These are phyloP conservation scores for Stemphylium lycopersici DNA, from an alignment of 2,329 filamentous ascomycete species.

Conservation along the genomic window DNA sequence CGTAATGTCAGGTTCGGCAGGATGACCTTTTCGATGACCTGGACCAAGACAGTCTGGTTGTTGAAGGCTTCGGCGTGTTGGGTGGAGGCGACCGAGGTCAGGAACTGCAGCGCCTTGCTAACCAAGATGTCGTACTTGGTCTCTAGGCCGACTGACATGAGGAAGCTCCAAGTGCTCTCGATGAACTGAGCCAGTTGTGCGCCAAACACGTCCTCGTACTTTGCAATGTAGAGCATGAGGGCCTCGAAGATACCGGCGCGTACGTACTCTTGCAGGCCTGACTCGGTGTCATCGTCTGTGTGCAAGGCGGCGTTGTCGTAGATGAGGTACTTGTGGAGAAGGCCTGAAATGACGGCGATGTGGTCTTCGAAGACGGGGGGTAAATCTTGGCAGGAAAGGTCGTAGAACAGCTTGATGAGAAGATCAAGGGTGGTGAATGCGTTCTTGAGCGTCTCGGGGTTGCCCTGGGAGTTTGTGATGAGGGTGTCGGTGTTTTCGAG, in stretches of 20 bases:
- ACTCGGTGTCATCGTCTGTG: slow-evolving; percentile 88
- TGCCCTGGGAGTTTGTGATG: slow-evolving; percentile 75
- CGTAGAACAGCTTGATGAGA: slow-evolving; percentile 90
- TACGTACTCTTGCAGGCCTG: slow-evolving; percentile 81
- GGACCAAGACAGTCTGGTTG: slow-evolving; percentile 75
- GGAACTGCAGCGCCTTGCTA: slow-evolving; percentile 91
- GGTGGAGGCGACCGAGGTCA: slow-evolving; percentile 82
- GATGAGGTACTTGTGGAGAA: slow-evolving; percentile 90
- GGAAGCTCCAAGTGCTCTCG: slow-evolving; percentile 84
- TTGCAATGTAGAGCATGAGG: slow-evolving; percentile 87
- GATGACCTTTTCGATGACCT: slow-evolving; percentile 95
- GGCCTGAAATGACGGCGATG: slow-evolving; percentile 73
- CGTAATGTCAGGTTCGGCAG: slow-evolving; percentile 89
- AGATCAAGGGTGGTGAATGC: slow-evolving; percentile 88
- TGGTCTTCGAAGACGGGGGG: slow-evolving; percentile 94
- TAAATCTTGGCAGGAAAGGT: slow-evolving; percentile 96
- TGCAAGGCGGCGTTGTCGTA: slow-evolving; percentile 85
- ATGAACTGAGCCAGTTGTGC: slow-evolving; percentile 82
- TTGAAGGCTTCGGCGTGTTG: slow-evolving; percentile 87
- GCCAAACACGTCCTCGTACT: slow-evolving; percentile 94
- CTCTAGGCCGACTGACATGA: slow-evolving; percentile 84
- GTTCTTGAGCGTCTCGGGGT: slow-evolving; percentile 74
- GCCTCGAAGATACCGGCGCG: slow-evolving; percentile 94
- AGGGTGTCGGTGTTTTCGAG: slow-evolving; percentile 73
- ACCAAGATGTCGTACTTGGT: slow-evolving; percentile 94